Conservation (phyloP, 768 basidiomycete species). For the Kwoniella sp. region DNA sequence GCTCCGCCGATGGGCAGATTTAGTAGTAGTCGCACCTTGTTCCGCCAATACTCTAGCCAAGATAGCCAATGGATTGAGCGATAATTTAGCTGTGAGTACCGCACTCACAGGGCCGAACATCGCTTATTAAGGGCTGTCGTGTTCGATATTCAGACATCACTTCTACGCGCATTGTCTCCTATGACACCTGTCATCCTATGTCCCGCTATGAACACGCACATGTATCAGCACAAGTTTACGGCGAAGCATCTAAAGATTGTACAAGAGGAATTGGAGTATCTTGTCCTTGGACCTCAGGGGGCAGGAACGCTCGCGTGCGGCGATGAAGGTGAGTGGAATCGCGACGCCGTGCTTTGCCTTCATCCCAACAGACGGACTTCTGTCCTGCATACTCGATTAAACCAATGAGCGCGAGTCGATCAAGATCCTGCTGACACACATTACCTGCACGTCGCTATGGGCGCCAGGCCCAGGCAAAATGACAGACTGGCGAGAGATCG, state of each 20-base stretch:
- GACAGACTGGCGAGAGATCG: conserved; percentile 91
- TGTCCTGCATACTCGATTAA: no score
- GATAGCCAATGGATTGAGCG: conserved; percentile 82
- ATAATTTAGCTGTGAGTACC: conserved; percentile 67
- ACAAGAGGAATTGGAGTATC: conserved; percentile 73
- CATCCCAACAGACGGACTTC: no score
- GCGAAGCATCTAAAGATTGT: conserved; percentile 76
- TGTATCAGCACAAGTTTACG: conserved; percentile 94
- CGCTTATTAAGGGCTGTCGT: no score
- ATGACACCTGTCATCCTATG: conserved; percentile 85
- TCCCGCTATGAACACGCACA: conserved; percentile 98
- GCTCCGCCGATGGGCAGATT: conserved; percentile 78
- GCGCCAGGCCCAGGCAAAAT: conserved; percentile 89
- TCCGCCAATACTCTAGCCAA: conserved; percentile 96
- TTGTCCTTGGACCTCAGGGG: conserved; percentile 76
- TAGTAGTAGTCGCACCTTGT: conserved; percentile 92
- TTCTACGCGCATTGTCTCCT: conserved; percentile 80
- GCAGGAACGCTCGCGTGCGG: conserved; percentile 88
- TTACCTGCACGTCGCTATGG: no score
- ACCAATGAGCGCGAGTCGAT: no score
- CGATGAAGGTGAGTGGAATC: conserved; percentile 68
- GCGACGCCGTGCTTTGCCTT: neutral
- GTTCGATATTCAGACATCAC: no score
- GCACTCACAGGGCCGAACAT: no score
- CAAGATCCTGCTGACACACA: neutral